Evolutionary conservation across 2,329 filamentous ascomycete species (phyloP).

Genomic region (Emergomyces africanus): DNA sequence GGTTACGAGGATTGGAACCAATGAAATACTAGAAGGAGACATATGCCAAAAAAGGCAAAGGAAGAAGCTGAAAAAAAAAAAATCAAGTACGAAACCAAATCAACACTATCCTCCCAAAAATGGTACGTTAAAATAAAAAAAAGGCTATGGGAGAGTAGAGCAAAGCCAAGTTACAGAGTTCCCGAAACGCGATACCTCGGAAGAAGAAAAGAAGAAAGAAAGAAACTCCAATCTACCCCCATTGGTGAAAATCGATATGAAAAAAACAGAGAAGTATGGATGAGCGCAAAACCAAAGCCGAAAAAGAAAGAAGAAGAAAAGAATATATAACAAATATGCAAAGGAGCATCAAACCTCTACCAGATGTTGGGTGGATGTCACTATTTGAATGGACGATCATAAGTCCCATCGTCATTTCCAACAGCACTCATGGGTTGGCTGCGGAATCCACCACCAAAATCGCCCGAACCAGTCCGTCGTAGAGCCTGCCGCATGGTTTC

Average conservation of each 20-base stretch:
- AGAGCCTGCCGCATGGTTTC: slow-evolving; percentile 91
- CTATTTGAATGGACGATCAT: slow-evolving; percentile 19
- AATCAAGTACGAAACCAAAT: neutral
- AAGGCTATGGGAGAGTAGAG: neutral
- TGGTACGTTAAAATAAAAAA: neutral
- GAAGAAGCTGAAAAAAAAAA: too few species aligned
- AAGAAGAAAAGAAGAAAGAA: neutral
- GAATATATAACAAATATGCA: neutral
- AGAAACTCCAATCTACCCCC: neutral
- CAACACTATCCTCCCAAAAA: neutral
- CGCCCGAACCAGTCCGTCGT: slow-evolving; percentile 70
- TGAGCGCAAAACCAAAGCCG: neutral
- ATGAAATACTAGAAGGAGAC: neutral
- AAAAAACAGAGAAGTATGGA: neutral
- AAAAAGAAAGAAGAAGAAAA: neutral
- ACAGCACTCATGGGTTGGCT: slow-evolving; percentile 22
- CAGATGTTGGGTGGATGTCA: neutral
- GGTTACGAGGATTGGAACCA: neutral
- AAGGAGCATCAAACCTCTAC: neutral
- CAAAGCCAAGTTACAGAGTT: neutral
- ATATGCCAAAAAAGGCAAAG: neutral
- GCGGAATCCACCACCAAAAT: slow-evolving; percentile 44
- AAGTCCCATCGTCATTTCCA: slow-evolving; percentile 21
- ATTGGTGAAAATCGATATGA: neutral
- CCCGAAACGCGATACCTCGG: neutral